These are phyloP conservation scores for Thermomyces lanuginosus DNA, from an alignment of 2,329 filamentous ascomycete genomes.

Conservation along the genomic window DNA sequence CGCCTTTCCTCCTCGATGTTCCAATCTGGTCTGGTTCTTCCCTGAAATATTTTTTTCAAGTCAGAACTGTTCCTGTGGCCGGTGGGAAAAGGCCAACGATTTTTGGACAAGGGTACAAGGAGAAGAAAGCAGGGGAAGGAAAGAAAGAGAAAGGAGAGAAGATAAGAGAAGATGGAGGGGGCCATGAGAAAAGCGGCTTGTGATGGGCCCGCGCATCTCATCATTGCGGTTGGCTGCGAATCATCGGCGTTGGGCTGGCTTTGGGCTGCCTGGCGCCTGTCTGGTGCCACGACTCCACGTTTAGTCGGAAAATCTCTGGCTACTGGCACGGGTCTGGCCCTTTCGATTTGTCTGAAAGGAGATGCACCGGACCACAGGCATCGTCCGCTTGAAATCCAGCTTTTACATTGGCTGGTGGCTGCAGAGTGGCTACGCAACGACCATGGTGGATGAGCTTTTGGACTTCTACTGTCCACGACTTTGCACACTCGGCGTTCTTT, in stretches of 20 bases:
- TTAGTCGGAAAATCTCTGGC: slow-evolving; percentile 8
- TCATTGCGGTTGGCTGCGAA: slow-evolving; percentile 8
- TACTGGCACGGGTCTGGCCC: neutral
- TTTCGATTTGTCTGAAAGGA: neutral
- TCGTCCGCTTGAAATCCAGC: too few relatives aligned
- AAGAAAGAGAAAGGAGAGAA: slow-evolving; percentile 11
- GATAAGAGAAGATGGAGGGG: slow-evolving; percentile 18
- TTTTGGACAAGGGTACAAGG: slow-evolving; percentile 13
- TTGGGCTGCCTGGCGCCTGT: slow-evolving; percentile 18
- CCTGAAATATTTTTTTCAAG: too few relatives aligned
- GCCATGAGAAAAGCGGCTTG: slow-evolving; percentile 10
- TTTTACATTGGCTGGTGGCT: too few relatives aligned
- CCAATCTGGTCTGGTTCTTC: too few relatives aligned
- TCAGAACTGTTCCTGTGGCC: too few relatives aligned
- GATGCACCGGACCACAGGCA: too few relatives aligned
- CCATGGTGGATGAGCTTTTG: too few relatives aligned
- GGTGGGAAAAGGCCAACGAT: slow-evolving; percentile 1
- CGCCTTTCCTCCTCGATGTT: too few relatives aligned
- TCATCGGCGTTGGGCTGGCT: slow-evolving; percentile 19
- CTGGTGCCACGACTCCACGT: slow-evolving; percentile 27
- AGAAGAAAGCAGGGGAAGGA: slow-evolving; percentile 14
- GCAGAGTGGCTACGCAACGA: too few relatives aligned
- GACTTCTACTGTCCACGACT: too few relatives aligned
- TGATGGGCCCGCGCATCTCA: slow-evolving; percentile 8
- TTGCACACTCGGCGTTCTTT: too few relatives aligned